phyloP scores from a whole-genome alignment of 352 stramenopile species.

The Phytopythium mirpurense region DNA sequence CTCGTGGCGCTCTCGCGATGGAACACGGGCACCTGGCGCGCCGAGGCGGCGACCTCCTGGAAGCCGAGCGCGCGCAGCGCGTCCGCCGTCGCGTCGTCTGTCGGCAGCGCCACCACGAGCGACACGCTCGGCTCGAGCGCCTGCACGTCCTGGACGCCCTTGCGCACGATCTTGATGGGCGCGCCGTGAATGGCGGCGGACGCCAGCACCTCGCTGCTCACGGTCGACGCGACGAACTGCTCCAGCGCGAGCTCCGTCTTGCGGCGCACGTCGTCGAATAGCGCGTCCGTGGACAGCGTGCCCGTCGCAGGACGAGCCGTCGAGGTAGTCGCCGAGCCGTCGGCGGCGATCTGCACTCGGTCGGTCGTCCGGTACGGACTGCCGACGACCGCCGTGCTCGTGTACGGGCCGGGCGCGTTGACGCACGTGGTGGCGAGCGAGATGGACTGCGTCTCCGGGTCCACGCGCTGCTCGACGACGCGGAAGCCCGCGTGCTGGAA shows the following conservation, averaged over 20 bases:
- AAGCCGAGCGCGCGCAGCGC: constrained; percentile 32
- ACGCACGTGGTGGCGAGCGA: constrained; percentile 63
- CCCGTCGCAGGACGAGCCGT: background rate
- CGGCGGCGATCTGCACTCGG: constrained; percentile 24
- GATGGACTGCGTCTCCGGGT: constrained; percentile 48
- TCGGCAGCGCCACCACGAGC: constrained; percentile 35
- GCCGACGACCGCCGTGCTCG: constrained; percentile 23
- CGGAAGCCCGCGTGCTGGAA: constrained; percentile 96
- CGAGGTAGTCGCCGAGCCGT: background rate
- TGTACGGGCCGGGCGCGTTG: constrained; percentile 59
- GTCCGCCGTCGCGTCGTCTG: constrained; percentile 21
- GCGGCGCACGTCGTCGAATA: constrained; percentile 53
- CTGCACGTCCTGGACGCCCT: constrained; percentile 29
- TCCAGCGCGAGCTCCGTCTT: constrained; percentile 59
- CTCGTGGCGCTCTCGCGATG: constrained; percentile 40
- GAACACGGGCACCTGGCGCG: constrained; percentile 39
- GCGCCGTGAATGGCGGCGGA: constrained; percentile 16
- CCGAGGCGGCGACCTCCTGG: constrained; percentile 30
- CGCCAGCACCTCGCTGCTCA: constrained; percentile 16
- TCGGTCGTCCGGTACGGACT: constrained; percentile 61
- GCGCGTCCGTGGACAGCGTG: constrained; percentile 14
- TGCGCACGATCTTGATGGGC: constrained; percentile 26
- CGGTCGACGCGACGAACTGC: constrained; percentile 35
- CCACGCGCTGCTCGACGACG: constrained; percentile 82
- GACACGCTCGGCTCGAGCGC: background rate